A percentile compares a stretch with the other conserved stretches of the same genome.
Conservation (phyloP, 805 yeast genomes). For the Kurtzmaniella cleridarum region DNA sequence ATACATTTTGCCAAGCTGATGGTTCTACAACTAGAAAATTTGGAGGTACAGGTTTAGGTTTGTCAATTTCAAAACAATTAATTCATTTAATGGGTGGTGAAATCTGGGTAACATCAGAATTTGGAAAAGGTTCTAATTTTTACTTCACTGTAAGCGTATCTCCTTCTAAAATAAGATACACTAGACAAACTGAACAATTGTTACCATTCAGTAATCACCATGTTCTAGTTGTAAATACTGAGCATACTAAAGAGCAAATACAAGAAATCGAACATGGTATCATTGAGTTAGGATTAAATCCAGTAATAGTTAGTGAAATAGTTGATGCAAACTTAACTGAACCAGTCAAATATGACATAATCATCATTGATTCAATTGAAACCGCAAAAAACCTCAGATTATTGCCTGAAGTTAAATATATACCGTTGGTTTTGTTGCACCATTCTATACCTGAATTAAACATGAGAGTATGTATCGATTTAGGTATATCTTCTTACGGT, state of each 20-base stretch:
- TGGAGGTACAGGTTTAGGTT: slow-evolving; percentile 90
- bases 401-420: slow-evolving; percentile 74
- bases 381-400: slow-evolving; percentile 65
- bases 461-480: slow-evolving; percentile 75
- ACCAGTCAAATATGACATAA: slow-evolving; percentile 67
- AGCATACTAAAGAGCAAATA: slow-evolving; percentile 47
- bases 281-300: slow-evolving; percentile 52
- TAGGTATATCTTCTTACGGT: slow-evolving; percentile 85
- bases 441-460: slow-evolving; percentile 72
- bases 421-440: slow-evolving; percentile 75
- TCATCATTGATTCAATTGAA: slow-evolving; percentile 75
- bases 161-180: slow-evolving; percentile 58
- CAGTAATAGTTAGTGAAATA: slow-evolving; percentile 52
- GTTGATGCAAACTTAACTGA: slow-evolving; percentile 52
- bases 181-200: slow-evolving; percentile 61
- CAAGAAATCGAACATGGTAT: slow-evolving; percentile 49
- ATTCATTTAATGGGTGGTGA: slow-evolving; percentile 92
- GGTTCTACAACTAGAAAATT: slow-evolving; percentile 90
- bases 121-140: slow-evolving; percentile 78
- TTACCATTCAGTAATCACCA: slow-evolving; percentile 69
- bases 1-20: slow-evolving; percentile 89
- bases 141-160: slow-evolving; percentile 77
- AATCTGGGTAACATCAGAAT: slow-evolving; percentile 81
- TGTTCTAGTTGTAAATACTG: slow-evolving; percentile 64
- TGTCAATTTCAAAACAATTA: slow-evolving; percentile 80